phyloP scores from a whole-genome alignment of 345 rosid species.

The Melaleuca alternifolia region DNA sequence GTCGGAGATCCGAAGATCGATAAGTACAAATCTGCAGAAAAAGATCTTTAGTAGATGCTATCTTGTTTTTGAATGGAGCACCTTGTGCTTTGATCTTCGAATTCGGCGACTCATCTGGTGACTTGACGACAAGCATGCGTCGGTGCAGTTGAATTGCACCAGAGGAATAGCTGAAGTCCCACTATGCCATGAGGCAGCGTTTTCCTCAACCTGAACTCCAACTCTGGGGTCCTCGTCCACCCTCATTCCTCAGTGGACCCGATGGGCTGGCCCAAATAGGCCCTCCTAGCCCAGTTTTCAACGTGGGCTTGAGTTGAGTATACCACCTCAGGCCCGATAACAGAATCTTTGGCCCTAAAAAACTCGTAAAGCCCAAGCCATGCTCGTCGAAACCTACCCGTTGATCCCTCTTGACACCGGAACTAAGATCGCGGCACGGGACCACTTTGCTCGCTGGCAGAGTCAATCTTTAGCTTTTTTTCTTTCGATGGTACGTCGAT shows the following conservation, averaged over 20 bases:
- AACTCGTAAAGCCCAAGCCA: neutral
- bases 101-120: no score
- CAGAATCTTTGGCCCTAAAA: neutral
- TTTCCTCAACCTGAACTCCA: no score
- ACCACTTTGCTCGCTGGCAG: neutral
- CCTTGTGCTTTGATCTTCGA: neutral
- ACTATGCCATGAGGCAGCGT: no score
- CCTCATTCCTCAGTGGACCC: no score
- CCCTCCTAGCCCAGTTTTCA: neutral
- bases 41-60: neutral
- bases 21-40: neutral
- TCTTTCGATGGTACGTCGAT: neutral
- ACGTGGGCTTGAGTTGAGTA: neutral
- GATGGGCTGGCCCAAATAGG: neutral
- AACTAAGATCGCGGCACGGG: neutral
- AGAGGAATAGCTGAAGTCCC: no score
- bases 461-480: neutral
- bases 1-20: neutral
- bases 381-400: neutral
- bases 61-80: neutral
- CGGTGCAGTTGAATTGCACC: no score
- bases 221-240: no score
- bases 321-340: neutral
- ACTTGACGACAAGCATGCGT: no score
- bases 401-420: neutral